Base-by-base conservation (phyloP, 2,329 filamentous ascomycete genomes). In the Leptographium flavum region DNA sequence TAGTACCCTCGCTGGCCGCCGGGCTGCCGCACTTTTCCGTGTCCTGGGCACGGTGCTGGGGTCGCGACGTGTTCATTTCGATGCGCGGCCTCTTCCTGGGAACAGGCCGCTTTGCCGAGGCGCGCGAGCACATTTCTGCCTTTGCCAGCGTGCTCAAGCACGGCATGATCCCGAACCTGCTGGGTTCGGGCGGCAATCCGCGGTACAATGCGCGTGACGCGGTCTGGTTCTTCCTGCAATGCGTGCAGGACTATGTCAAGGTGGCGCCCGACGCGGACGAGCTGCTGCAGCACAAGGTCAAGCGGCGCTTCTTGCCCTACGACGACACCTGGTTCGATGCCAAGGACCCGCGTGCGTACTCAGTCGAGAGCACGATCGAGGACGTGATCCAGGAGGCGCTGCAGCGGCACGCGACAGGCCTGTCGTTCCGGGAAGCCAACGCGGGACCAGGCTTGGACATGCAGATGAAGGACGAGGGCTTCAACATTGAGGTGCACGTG, bases 81-180 rank as follows among this genome's bases (percentile, higher is more conserved):
- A 76, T 94, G 35, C 82, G 92, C 42, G 92, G 92, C 37, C 70
- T 98, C n/a, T 86, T 85, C 53, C 75, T 98, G 31, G 87, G 85
- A 35, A 96, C 90, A 11, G 87, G 87, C 2, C 81, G 92, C 9
- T 94, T 83, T 55, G 76, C 74, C 3, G 88, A 95, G 59, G 92
- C 92, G 8, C 88, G 79, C 57, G 87, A 96, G 60, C 93, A 98
- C 57, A 94, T 98, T 47, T 69, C 87, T 49, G 90, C 88, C 9
- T 98, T 98, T 64, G 88, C 85, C 3, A 94, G 87, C 59, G 88
- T 98, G 11, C 67, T 98, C 53, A 98, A 98, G 69, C 92, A 98
- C 56, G 92, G 92, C 42, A 94, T 96, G 87, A 88, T 98, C 47
- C 92, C 92, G 14, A 98, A 98, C 57, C 71, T 98, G 19, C 71